A percentile compares a stretch with the other conserved stretches of the same genome.
Conservation (phyloP, 1,284 basidiomycete genomes). For the Rhodotorula sp. region DNA sequence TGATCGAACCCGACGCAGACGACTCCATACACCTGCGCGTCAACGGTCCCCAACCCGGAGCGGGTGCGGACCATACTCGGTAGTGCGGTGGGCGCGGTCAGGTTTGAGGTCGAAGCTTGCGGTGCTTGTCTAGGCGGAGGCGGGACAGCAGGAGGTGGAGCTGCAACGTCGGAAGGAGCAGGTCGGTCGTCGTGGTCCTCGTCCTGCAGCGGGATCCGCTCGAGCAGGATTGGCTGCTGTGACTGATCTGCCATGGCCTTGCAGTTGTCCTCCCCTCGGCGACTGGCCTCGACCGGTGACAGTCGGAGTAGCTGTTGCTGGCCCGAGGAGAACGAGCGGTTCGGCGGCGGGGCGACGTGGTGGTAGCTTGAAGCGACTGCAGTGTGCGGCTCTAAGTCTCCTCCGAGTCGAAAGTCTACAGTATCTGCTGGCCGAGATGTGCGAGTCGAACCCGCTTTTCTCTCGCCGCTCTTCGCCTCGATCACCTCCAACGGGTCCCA, state of each 20-base stretch:
- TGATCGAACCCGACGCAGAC: conserved; percentile 45
- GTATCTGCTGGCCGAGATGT: too few relatives aligned
- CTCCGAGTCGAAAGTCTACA: too few relatives aligned
- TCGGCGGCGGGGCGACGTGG: background rate
- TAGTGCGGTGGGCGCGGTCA: background rate
- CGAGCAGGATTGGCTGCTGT: background rate
- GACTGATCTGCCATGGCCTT: too few relatives aligned
- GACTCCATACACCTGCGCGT: conserved; percentile 28
- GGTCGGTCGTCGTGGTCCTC: background rate
- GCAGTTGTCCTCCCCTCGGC: too few relatives aligned
- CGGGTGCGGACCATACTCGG: conserved; percentile 2
- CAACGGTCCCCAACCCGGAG: background rate
- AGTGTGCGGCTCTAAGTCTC: too few relatives aligned
- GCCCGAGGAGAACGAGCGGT: background rate
- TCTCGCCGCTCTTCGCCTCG: too few relatives aligned
- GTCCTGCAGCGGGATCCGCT: background rate
- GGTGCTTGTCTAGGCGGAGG: background rate
- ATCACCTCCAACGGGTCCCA: too few relatives aligned
- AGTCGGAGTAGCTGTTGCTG: too few relatives aligned
- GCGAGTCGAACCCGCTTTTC: too few relatives aligned
- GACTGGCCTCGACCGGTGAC: too few relatives aligned
- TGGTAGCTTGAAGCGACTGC: too few relatives aligned
- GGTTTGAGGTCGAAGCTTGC: background rate
- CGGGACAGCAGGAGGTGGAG: background rate
- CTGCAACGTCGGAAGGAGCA: background rate